Evolutionary conservation across 2,329 filamentous ascomycete genomes (phyloP), one percentile per base, ranked within the genome.

Genomic region (Tolypocladium ophioglossoides): DNA sequence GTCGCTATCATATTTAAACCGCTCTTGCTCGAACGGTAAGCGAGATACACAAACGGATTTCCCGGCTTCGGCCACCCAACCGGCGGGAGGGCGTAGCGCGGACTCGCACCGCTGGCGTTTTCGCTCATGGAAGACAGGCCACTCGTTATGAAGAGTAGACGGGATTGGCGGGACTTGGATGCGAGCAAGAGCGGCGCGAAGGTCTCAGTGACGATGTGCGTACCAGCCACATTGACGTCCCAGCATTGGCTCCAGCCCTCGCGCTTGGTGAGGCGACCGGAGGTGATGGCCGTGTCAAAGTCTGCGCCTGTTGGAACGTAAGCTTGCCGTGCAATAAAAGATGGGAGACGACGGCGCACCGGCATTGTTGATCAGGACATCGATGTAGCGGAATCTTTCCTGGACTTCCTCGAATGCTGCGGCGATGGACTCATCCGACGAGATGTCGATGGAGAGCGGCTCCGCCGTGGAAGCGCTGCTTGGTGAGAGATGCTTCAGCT

Each of bases 1-100:
- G 44, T 22, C 55, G 55, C 52, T 44, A 57, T 39, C 53, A 57
- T 55, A 30, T 57, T 57, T 24, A 55, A 35, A 1, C 53, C 55
- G 3, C 53, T 53, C 40, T 57, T 57, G 51, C 41, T 49, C 27
- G 39, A 46, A 2, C 55, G 39, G 16, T 55, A 57, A 24, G 40
- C 22, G 4, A 46, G 40, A 24, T 46, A 46, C 24, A 46, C 20
- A 22, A 41, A 41, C 39, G 39, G 40, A 24, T 20, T 22, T 20
- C 40, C 11, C 11, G 22, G 40, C 20, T 46, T 46, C n/a, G 40
- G 40, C 40, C 40, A 46, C 20, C 40, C 40, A 6, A 10, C n/a
- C 10, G 40, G 40, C 20, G 40, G 20, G 8, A 46, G 40, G n/a
- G 11, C 20, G 20, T 46, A 46, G 18, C 40, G 40, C 12, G 40